These are phyloP conservation scores for Fusarium secorum DNA, from an alignment of 2,329 filamentous ascomycete species.

Conservation along the genomic window DNA sequence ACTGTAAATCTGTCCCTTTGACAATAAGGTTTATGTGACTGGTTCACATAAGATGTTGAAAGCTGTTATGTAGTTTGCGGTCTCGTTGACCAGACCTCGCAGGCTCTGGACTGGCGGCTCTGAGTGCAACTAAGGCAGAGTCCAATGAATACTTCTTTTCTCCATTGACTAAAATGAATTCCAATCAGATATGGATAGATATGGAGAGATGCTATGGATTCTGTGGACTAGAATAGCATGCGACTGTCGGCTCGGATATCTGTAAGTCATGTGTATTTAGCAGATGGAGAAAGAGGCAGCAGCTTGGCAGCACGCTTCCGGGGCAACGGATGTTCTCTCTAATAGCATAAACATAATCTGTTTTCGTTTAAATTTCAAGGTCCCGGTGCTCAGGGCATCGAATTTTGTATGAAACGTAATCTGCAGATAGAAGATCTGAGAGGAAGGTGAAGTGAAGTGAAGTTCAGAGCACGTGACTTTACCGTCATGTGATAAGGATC, in stretches of 20 bases:
- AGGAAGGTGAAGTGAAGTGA: conserved; percentile 6
- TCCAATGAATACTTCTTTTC: background rate
- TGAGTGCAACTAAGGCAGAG: background rate
- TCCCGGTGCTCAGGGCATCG: background rate
- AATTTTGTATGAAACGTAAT: background rate
- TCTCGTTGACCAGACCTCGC: background rate
- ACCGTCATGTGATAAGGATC: background rate
- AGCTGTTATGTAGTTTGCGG: background rate
- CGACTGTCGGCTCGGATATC: background rate
- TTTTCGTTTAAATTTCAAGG: background rate
- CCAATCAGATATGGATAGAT: background rate
- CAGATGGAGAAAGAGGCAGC: background rate
- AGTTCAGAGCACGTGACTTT: background rate
- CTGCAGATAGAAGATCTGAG: background rate
- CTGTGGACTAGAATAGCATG: background rate
- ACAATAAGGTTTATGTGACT: background rate
- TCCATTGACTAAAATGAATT: too few species aligned
- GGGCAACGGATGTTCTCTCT: background rate
- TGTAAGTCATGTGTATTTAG: conserved; percentile 1
- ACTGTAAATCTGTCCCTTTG: background rate
- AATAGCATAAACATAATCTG: background rate
- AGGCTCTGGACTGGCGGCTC: background rate
- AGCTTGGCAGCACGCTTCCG: background rate
- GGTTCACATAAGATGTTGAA: background rate
- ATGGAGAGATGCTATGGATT: background rate